phyloP scores from a whole-genome alignment of 2,329 filamentous ascomycete species.

The Myriangium duriaei region DNA sequence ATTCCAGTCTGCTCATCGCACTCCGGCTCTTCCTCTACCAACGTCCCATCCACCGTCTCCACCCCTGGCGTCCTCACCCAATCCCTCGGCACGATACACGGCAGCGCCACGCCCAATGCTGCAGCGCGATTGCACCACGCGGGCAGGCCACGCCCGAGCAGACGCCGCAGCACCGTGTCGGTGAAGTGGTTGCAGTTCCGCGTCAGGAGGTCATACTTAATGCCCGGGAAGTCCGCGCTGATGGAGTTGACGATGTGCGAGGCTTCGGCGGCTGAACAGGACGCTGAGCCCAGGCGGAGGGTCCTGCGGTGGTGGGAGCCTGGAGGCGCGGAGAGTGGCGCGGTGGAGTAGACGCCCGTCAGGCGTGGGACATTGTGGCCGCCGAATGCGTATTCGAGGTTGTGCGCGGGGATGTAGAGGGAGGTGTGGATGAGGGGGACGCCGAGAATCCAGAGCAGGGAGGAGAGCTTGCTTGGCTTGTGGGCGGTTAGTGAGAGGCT shows the following conservation, averaged over 20 bases:
- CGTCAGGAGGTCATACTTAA: slow-evolving; percentile 67
- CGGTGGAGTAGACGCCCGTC: slow-evolving; percentile 68
- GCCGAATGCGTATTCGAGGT: slow-evolving; percentile 73
- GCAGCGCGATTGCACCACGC: slow-evolving; percentile 72
- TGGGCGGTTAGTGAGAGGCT: slow-evolving; percentile 9
- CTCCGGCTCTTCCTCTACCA: slow-evolving; percentile 44
- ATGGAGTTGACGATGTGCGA: slow-evolving; percentile 51
- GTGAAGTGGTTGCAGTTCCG: slow-evolving; percentile 89
- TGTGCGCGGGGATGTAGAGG: slow-evolving; percentile 55
- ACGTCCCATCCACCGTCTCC: slow-evolving; percentile 57
- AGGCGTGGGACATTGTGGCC: slow-evolving; percentile 59
- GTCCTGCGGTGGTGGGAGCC: slow-evolving; percentile 65
- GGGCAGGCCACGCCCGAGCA: slow-evolving; percentile 59
- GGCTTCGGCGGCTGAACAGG: slow-evolving; percentile 56
- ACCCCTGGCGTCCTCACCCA: slow-evolving; percentile 72
- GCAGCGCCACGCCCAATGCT: slow-evolving; percentile 67
- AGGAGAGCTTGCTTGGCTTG: slow-evolving; percentile 62
- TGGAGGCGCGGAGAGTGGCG: slow-evolving; percentile 59
- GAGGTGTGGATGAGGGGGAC: slow-evolving; percentile 70
- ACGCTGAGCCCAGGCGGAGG: slow-evolving; percentile 61
- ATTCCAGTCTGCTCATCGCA: slow-evolving; percentile 25
- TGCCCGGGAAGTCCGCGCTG: slow-evolving; percentile 49
- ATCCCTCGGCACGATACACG: slow-evolving; percentile 69
- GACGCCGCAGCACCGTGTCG: slow-evolving; percentile 56
- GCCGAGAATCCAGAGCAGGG: slow-evolving; percentile 64